Percentiles rank a stretch among this genome's conserved stretches.
phyloP scores from a whole-genome alignment of 495 filamentous ascomycete species.

The Neurospora intermedia region DNA sequence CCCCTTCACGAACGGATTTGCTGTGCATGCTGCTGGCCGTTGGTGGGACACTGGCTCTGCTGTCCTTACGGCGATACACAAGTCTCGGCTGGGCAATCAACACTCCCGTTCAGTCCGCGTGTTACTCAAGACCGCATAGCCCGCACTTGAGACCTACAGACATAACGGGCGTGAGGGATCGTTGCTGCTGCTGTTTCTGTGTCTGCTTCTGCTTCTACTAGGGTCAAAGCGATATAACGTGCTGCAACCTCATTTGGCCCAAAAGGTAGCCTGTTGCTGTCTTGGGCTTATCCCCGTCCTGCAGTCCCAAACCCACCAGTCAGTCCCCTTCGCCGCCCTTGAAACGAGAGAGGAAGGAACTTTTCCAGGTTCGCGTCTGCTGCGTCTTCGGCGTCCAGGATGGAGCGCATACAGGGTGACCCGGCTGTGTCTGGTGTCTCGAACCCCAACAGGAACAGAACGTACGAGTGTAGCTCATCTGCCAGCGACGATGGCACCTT shows the following conservation, averaged over 20 bases:
- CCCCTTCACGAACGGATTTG: not conserved
- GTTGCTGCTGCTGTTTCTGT: not conserved
- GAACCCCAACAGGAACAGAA: not conserved
- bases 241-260: not conserved
- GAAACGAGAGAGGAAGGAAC: not conserved
- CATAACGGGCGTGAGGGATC: not conserved
- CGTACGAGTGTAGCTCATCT: not conserved
- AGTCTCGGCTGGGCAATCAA: not conserved
- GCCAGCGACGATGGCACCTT: constrained; percentile 3
- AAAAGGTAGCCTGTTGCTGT: not conserved
- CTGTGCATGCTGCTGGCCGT: not conserved
- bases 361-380: not conserved
- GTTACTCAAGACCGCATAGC: not conserved
- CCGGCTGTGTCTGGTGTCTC: constrained; percentile 2
- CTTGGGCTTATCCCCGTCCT: not conserved
- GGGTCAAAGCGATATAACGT: not conserved
- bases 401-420: constrained; percentile 5
- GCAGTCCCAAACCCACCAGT: not conserved
- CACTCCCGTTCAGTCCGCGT: not conserved
- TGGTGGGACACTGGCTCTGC: not conserved
- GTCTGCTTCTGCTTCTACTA: not conserved
- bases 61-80: not conserved
- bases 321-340: not conserved
- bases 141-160: not conserved
- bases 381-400: not conserved